These are phyloP conservation scores for Hortaea werneckii DNA, from an alignment of 2,329 filamentous ascomycete species.

Conservation along the genomic window DNA sequence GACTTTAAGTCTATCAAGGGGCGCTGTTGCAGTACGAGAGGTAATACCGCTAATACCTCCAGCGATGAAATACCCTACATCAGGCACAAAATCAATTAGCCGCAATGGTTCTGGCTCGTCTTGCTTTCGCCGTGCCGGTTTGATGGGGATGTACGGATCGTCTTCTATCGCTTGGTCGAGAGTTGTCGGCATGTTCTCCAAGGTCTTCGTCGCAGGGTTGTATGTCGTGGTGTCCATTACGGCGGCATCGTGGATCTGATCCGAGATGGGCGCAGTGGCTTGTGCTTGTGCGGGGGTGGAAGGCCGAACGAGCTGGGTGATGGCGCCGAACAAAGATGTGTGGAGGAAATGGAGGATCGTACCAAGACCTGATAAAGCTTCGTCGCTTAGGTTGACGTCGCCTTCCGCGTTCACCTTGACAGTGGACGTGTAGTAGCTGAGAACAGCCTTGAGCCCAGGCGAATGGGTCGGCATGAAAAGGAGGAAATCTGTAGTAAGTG, in stretches of 20 bases:
- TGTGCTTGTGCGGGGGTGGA: neutral
- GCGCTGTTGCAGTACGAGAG: constrained; percentile 89
- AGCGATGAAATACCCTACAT: constrained; percentile 96
- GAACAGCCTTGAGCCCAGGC: constrained; percentile 66
- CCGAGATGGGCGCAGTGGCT: neutral
- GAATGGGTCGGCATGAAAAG: constrained; percentile 69
- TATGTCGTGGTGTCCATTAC: neutral
- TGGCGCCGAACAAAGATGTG: constrained; percentile 63
- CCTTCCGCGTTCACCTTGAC: constrained; percentile 87
- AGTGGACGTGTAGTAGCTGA: constrained; percentile 85
- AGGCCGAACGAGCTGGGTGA: constrained; percentile 42
- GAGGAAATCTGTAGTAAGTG: constrained; percentile 59
- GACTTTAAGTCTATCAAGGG: constrained; percentile 92
- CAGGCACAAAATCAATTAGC: constrained; percentile 56
- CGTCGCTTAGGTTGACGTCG: constrained; percentile 84
- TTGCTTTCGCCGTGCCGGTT: constrained; percentile 24
- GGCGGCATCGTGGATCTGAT: neutral
- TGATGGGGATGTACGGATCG: constrained; percentile 25
- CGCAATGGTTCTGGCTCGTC: constrained; percentile 18
- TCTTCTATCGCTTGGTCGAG: constrained; percentile 13
- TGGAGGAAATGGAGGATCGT: constrained; percentile 59
- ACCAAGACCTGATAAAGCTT: constrained; percentile 89
- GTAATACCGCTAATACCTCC: constrained; percentile 90
- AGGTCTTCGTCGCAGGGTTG: constrained; percentile 1
- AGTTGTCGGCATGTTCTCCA: constrained; percentile 1